phyloP scores from a whole-genome alignment of 768 basidiomycete species.

The Mycena olivaceomarginata region DNA sequence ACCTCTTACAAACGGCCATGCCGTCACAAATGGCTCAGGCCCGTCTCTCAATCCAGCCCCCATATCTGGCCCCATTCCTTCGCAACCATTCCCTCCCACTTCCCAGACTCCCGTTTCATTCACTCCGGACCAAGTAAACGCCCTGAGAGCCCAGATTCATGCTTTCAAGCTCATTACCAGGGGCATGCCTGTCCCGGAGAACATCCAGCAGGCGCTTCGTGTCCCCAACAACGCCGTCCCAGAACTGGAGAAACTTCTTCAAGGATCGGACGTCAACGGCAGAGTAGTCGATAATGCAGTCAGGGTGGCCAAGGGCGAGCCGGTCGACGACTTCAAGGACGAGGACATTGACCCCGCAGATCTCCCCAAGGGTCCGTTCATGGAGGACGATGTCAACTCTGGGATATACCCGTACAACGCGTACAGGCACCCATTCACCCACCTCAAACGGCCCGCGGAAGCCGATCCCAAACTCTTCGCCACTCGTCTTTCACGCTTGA shows the following conservation, averaged over 20 bases:
- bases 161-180: constrained; percentile 86
- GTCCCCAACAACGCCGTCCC: constrained; percentile 76
- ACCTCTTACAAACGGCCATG: constrained; percentile 62
- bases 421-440: constrained; percentile 88
- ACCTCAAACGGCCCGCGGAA: constrained; percentile 80
- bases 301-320: constrained; percentile 66
- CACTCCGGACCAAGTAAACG: constrained; percentile 82
- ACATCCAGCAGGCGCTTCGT: constrained; percentile 82
- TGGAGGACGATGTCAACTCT: constrained; percentile 88
- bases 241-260: constrained; percentile 80
- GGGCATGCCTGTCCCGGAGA: constrained; percentile 80
- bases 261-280: constrained; percentile 75
- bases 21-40: constrained; percentile 47
- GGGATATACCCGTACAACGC: constrained; percentile 96
- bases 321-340: constrained; percentile 75
- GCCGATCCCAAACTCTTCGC: constrained; percentile 78
- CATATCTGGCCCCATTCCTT: constrained; percentile 69
- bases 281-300: constrained; percentile 85
- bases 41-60: constrained; percentile 61
- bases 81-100: constrained; percentile 69
- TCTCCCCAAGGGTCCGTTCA: constrained; percentile 82
- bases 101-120: constrained; percentile 88
- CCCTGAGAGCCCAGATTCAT: constrained; percentile 88
- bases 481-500: constrained; percentile 84
- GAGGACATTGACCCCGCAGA: constrained; percentile 72